Percentiles rank a stretch among this genome's conserved stretches.
Evolutionary conservation across 2,329 filamentous ascomycete genomes (phyloP).

Genomic region (Ophidiomyces ophidiicola): DNA sequence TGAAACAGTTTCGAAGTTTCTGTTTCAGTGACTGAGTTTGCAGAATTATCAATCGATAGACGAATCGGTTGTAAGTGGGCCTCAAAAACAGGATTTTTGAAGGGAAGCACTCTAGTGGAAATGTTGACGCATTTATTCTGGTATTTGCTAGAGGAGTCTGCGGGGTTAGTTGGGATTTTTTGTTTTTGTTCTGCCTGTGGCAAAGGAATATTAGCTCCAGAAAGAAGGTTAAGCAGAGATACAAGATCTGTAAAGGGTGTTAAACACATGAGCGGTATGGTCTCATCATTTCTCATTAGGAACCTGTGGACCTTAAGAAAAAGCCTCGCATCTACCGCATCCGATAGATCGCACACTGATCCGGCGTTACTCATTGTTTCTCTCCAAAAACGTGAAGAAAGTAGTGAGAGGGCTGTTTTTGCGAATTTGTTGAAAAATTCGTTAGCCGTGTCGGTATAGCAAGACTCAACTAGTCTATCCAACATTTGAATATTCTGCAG

Average conservation of each 20-base stretch:
- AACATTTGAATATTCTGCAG: conserved; percentile 17
- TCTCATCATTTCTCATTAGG: no score
- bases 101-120: conserved; percentile 15
- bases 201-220: no score
- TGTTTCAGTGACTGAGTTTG: conserved; percentile 6
- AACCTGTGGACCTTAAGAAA: conserved; percentile 1
- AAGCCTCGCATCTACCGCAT: conserved; percentile 42
- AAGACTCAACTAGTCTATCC: conserved; percentile 13
- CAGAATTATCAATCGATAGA: conserved; percentile 15
- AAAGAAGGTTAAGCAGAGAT: no score
- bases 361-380: conserved; percentile 18
- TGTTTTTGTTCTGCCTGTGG: no score
- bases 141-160: background rate
- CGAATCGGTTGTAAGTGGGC: conserved; percentile 20
- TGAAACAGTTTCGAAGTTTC: conserved; percentile 19
- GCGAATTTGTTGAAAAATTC: conserved; percentile 29
- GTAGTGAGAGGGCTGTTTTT: conserved; percentile 24
- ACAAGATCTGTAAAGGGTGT: no score
- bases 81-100: conserved; percentile 22
- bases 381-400: conserved; percentile 30
- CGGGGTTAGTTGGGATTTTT: background rate
- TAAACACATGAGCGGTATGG: no score
- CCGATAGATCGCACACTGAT: conserved; percentile 37
- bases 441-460: background rate
- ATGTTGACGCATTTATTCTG: background rate